Base-by-base conservation (phyloP, 1,284 basidiomycete genomes). In the Tilletiaria anomala region DNA sequence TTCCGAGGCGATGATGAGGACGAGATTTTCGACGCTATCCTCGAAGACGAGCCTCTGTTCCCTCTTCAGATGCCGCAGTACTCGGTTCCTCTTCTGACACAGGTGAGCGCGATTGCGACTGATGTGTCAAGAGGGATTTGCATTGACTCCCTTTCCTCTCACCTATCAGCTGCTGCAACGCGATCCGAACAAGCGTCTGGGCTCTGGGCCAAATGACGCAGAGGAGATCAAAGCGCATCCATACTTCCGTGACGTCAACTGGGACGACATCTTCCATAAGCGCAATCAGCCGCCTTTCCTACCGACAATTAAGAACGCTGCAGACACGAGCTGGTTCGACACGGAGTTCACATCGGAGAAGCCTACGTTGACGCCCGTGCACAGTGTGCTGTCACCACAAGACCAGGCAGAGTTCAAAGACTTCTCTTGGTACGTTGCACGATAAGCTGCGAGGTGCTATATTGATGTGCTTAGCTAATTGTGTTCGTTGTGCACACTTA, bases 61-160 rank as follows among this genome's bases (percentile, higher is more conserved):
- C 93, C 93, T 2, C 93, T 99, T 59, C 96, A 93, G n/a, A 97
- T 97, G 93, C 93, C 91, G 5, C 77, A 86, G 42, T 91, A 96
- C 60, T 89, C 88, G 14, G 91, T 97, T 37, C 88, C 86, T 17
- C 83, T 97, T 39, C 69, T 97, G 45, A 88, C 94, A 66, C n/a
- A n/a, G n/a, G n/a, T n/a, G n/a, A n/a, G n/a, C n/a, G n/a, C n/a
- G n/a, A n/a, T 51, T 29, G 2, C 37, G 5, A n/a, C n/a, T n/a
- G n/a, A n/a, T n/a, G n/a, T n/a, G n/a, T n/a, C n/a, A n/a, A n/a
- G n/a, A n/a, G n/a, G n/a, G n/a, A n/a, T n/a, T n/a, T 34, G 16
- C 12, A n/a, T 14, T 5, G 16, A 14, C 19, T 43, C 44, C 32
- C 26, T 44, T 40, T 34, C 40, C n/a, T 37, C 22, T 17, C 20